phyloP scores from a whole-genome alignment of 75 land plant genomes.

The Pinus tabuliformis region DNA sequence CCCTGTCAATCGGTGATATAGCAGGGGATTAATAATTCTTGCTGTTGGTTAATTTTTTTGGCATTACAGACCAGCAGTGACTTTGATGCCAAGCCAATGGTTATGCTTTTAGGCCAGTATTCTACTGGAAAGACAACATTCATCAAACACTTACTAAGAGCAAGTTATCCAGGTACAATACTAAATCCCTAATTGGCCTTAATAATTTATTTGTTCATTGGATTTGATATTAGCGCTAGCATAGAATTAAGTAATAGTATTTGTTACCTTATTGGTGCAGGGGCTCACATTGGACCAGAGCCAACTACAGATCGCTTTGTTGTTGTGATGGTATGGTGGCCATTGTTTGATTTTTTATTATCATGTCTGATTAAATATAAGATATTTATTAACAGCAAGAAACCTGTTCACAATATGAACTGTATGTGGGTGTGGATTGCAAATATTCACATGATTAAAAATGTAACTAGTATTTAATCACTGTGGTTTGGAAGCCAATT shows the following conservation, averaged over 20 bases:
- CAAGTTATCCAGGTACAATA: slow-evolving; percentile 71
- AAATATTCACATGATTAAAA: background rate
- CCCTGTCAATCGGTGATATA: background rate
- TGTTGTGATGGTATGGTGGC: slow-evolving; percentile 84
- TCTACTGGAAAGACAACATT: slow-evolving; percentile 99
- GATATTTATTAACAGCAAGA: background rate
- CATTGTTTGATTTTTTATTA: background rate
- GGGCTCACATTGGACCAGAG: slow-evolving; percentile 99
- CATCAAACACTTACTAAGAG: slow-evolving; percentile 80
- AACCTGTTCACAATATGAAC: background rate
- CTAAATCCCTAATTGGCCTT: background rate
- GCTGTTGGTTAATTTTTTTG: slow-evolving; percentile 7
- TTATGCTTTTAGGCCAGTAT: slow-evolving; percentile 98
- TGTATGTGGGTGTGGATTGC: background rate
- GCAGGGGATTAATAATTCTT: background rate
- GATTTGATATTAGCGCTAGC: background rate
- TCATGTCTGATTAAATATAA: background rate
- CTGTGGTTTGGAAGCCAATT: background rate
- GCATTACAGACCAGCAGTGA: slow-evolving; percentile 81
- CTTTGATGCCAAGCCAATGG: slow-evolving; percentile 97
- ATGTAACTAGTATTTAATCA: background rate
- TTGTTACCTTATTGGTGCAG: slow-evolving; percentile 20
- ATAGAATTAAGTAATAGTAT: background rate
- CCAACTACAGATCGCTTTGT: slow-evolving; percentile 98
- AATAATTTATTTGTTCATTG: background rate